These are phyloP conservation scores for Gossypium davidsonii DNA, from an alignment of 441 rosid species.

Conservation along the genomic window DNA sequence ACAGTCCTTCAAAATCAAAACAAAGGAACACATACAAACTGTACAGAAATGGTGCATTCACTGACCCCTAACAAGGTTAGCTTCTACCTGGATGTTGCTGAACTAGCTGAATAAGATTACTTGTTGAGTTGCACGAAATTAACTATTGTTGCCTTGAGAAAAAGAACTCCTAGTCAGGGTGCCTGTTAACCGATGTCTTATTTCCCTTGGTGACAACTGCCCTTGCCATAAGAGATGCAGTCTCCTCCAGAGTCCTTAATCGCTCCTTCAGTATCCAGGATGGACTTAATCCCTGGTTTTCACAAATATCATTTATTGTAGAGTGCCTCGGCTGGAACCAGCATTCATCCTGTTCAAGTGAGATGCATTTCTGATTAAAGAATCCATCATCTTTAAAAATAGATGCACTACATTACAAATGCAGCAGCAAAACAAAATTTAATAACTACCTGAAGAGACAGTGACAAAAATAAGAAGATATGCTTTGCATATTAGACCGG, in stretches of 20 bases:
- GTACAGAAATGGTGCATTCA: not conserved
- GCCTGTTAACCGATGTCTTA: constrained; percentile 30
- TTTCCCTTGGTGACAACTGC: constrained; percentile 38
- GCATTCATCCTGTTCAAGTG: constrained; percentile 39
- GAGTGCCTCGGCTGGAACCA: constrained; percentile 42
- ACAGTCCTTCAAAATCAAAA: not conserved
- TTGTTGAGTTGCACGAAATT: not conserved
- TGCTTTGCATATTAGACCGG: not conserved
- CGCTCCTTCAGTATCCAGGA: constrained; percentile 38
- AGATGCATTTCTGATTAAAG: not conserved
- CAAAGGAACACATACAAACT: not conserved
- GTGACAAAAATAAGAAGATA: not conserved
- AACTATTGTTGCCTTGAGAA: constrained; percentile 29
- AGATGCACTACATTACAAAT: not conserved
- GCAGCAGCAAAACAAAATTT: not conserved
- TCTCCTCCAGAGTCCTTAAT: constrained; percentile 40
- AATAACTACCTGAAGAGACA: not conserved
- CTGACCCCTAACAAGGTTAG: constrained; percentile 11
- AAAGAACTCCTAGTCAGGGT: constrained; percentile 52
- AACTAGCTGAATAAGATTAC: not conserved
- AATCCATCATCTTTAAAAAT: not conserved
- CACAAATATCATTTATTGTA: constrained; percentile 14
- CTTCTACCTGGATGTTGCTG: constrained; percentile 3
- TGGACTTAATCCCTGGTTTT: constrained; percentile 22
- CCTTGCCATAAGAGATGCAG: constrained; percentile 45